phyloP scores from a whole-genome alignment of 23 red algal species.

The Cyanidium caldarium region DNA sequence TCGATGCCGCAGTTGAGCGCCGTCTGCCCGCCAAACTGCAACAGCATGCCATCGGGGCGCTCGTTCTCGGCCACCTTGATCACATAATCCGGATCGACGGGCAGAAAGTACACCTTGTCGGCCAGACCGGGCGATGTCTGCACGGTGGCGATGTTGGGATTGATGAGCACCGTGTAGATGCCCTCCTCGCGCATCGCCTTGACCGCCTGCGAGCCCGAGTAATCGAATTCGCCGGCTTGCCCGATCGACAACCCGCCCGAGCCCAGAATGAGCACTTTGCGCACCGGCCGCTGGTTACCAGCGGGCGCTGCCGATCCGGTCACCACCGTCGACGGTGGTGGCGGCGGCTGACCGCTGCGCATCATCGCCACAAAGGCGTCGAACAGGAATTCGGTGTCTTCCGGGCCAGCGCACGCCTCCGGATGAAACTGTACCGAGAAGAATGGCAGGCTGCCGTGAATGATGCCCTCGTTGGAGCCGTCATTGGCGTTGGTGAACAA shows the following conservation, averaged over 20 bases:
- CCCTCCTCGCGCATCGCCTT: conserved; percentile 77
- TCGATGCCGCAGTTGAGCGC: conserved; percentile 90
- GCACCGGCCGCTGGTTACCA: background rate
- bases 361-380: conserved; percentile 46
- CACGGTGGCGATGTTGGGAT: conserved; percentile 97
- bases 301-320: background rate
- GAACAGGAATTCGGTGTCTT: conserved; percentile 88
- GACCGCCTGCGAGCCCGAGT: conserved; percentile 82
- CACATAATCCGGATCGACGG: conserved; percentile 75
- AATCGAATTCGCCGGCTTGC: conserved; percentile 98
- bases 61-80: conserved; percentile 83
- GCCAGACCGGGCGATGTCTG: conserved; percentile 85
- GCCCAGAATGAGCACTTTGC: conserved; percentile 76
- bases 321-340: background rate
- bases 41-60: conserved; percentile 68
- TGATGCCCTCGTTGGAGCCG: conserved; percentile 88
- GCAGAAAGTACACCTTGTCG: conserved; percentile 98
- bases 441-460: conserved; percentile 49
- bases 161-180: conserved; percentile 78
- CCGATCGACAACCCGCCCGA: conserved; percentile 86
- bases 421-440: conserved; percentile 99
- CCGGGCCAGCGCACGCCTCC: conserved; percentile 76
- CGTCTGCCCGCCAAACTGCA: conserved; percentile 91
- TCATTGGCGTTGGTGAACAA: conserved; percentile 86
- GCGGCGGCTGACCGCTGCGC: background rate